phyloP scores from a whole-genome alignment of 495 filamentous ascomycete species.

The Umbilicaria muhlenbergii region DNA sequence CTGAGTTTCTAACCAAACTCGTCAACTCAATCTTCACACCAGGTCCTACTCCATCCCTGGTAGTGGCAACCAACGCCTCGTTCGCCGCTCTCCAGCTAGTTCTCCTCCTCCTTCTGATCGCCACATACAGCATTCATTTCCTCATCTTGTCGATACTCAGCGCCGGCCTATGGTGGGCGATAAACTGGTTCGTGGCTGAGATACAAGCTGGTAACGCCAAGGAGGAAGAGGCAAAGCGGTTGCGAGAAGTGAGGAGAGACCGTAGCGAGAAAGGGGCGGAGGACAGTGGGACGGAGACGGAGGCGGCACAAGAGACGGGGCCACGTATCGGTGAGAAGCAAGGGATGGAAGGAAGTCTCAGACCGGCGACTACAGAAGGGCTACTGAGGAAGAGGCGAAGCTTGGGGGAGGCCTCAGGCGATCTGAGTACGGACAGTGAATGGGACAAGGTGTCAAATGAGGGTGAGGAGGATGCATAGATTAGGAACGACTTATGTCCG shows the following conservation, averaged over 20 bases:
- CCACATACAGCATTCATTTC: constrained; percentile 82
- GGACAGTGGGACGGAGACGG: constrained; percentile 31
- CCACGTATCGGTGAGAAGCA: too few species aligned
- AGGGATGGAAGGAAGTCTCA: constrained; percentile 2
- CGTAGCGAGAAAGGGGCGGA: constrained; percentile 18
- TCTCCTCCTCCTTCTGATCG: constrained; percentile 58
- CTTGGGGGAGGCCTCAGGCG: constrained; percentile 31
- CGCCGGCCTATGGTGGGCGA: constrained; percentile 73
- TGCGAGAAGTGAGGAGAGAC: constrained; percentile 21
- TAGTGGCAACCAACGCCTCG: constrained; percentile 78
- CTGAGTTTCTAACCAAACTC: constrained; percentile 63
- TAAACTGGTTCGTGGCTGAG: constrained; percentile 93
- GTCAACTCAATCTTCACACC: constrained; percentile 88
- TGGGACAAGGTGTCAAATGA: constrained; percentile 25
- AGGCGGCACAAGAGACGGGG: constrained; percentile 12
- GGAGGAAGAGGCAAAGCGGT: constrained; percentile 46
- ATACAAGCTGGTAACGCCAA: constrained; percentile 45
- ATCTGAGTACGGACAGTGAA: constrained; percentile 38
- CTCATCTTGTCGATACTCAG: constrained; percentile 60
- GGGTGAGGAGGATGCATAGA: constrained; percentile 5
- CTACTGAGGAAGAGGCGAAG: constrained; percentile 27
- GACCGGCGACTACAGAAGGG: constrained; percentile 13
- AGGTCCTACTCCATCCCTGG: constrained; percentile 70
- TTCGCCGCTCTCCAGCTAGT: constrained; percentile 75
- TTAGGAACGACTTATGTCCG: neutral